phyloP scores from a whole-genome alignment of 495 filamentous ascomycete species.

The Sabuloglossum arenarium region DNA sequence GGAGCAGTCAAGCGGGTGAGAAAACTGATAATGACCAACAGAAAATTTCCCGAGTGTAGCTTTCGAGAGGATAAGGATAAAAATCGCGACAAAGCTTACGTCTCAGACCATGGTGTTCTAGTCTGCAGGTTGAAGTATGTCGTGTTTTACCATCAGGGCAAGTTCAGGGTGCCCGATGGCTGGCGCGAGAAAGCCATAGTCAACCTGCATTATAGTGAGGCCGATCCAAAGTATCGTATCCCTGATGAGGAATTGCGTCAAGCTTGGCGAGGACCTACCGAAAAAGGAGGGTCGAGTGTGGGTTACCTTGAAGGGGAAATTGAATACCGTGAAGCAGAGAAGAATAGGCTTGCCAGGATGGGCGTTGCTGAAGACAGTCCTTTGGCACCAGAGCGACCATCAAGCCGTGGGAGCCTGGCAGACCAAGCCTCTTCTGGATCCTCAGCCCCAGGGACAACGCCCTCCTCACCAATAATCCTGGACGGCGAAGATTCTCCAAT shows the following conservation, averaged over 20 bases:
- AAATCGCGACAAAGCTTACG: constrained; percentile 5
- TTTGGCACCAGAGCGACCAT: not conserved
- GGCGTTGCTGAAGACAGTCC: not conserved
- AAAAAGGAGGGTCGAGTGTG: constrained; percentile 16
- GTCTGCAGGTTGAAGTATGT: constrained; percentile 18
- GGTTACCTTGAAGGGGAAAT: constrained; percentile 13
- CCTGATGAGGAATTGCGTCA: constrained; percentile 10
- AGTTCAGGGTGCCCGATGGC: constrained; percentile 8
- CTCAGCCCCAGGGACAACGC: not conserved
- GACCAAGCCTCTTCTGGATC: not conserved
- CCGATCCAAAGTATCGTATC: constrained; percentile 1
- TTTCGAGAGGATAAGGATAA: constrained; percentile 13
- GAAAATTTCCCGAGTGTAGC: constrained; percentile 18
- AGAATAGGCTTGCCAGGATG: not conserved
- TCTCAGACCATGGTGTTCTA: constrained; percentile 18
- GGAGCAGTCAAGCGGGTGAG: constrained; percentile 17
- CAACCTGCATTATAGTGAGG: constrained; percentile 11
- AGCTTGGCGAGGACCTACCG: constrained; percentile 16
- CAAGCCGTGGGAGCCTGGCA: not conserved
- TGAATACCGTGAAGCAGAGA: not conserved
- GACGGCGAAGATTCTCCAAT: too few relatives aligned
- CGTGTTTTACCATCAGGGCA: constrained; percentile 11
- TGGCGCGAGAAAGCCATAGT: constrained; percentile 12
- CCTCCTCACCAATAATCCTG: not conserved
- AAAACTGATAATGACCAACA: constrained; percentile 30